Evolutionary conservation across 768 basidiomycete species (phyloP), one percentile per base, ranked within the genome.

Genomic region (Boletus rubescentipes): DNA sequence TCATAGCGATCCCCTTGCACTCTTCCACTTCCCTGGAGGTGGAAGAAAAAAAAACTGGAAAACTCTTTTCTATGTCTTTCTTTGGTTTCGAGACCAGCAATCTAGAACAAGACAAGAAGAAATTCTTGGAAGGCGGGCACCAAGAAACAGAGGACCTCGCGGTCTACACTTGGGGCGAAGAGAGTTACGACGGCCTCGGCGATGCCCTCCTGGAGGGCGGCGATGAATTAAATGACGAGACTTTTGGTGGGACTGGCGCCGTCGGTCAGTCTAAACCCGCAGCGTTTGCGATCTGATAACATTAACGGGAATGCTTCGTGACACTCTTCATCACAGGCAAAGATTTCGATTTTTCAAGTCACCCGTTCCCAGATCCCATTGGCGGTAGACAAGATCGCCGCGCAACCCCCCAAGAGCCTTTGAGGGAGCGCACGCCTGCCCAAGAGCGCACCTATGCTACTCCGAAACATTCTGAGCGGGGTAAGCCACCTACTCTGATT

Each of bases 201-300:
- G 88, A 92, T 72, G 84, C 84, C 46, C 80, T 98, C 49, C 84
- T 87, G 62, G 96, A 98, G 72, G 88, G 87, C 38, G 86, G 85
- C 52, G 94, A 98, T 77, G 94, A 95, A 61, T 69, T 95, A 62
- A 98, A 99, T 73, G 93, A 96, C 71, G 93, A 96, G 76, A 99
- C 97, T 3, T 99, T 99, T 74, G 97, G 95, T 30, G 80, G 73
- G 37, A 59, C 75, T 46, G 85, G 79, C 32, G 73, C 66, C 59
- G 82, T 96, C 54, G 92, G 94, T 94, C 68, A 78, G 88, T 73
- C 50, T 47, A 16, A 35, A 11, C 30, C n/a, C 32, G 3, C 44
- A 52, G 15, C 31, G 9, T 36, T 32, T 42, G 51, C 35, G 32
- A 65, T 65, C 60, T 53, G 52, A 58, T 51, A 6, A 32, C 47